These are phyloP conservation scores for Avena atlantica DNA, from an alignment of 176 grass and related monocot genomes.

Conservation along the genomic window DNA sequence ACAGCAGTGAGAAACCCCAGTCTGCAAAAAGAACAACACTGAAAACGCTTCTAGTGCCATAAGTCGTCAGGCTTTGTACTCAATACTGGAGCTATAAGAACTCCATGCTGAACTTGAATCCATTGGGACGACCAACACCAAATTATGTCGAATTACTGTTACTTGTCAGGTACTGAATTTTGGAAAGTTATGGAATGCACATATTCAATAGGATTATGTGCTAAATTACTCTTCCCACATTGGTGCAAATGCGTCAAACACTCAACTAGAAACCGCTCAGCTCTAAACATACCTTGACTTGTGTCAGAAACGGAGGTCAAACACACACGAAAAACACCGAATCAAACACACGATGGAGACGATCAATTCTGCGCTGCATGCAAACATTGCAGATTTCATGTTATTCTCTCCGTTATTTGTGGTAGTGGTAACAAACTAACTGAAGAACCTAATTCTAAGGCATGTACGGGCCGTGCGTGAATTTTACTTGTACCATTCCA, in stretches of 20 bases:
- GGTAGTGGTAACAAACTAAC: too few relatives aligned
- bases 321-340: background rate
- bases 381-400: too few relatives aligned
- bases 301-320: background rate
- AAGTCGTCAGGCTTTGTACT: background rate
- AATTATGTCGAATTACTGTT: background rate
- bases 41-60: background rate
- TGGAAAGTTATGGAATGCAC: background rate
- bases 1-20: background rate
- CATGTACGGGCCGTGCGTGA: too few relatives aligned
- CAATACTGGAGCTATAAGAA: background rate
- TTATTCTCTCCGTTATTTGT: too few relatives aligned
- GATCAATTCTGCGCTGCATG: background rate
- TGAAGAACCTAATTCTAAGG: too few relatives aligned
- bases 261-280: background rate
- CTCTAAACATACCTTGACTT: background rate
- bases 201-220: background rate
- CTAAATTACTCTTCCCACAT: background rate
- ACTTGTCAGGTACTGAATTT: background rate
- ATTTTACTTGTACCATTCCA: too few relatives aligned
- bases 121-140: background rate
- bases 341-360: background rate
- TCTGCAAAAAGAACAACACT: background rate
- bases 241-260: background rate
- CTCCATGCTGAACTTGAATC: background rate